Evolutionary conservation across 164 flowering plant species (phyloP).

Genomic region (Warburgia ugandensis): DNA sequence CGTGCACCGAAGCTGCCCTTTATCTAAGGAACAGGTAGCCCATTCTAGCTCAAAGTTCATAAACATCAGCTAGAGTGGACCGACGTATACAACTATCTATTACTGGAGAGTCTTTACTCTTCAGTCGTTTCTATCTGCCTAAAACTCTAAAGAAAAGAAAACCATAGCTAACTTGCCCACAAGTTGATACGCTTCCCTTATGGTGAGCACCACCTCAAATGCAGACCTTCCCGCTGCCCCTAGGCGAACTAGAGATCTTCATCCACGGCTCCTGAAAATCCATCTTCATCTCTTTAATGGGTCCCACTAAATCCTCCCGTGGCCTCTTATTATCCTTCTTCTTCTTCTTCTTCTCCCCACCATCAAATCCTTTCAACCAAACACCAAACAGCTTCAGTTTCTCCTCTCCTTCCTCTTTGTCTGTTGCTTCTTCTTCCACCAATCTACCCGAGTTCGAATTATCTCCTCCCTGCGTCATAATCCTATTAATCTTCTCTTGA

Average conservation of each 20-base stretch:
- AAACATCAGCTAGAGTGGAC: no score
- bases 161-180: no score
- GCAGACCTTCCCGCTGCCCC: constrained; percentile 29
- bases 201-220: no score
- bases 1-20: no score
- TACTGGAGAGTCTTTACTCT: no score
- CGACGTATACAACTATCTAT: no score
- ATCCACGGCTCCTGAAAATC: constrained; percentile 21
- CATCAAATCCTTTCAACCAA: constrained; percentile 33
- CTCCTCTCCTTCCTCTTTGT: constrained; percentile 13
- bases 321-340: constrained; percentile 16
- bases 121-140: no score
- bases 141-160: no score
- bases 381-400: constrained; percentile 69
- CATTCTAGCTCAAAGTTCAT: no score
- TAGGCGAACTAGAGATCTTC: constrained; percentile 14
- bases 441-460: constrained; percentile 9
- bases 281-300: constrained; percentile 33
- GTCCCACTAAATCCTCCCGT: constrained; percentile 6
- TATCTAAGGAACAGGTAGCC: no score
- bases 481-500: constrained; percentile 46
- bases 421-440: constrained; percentile 5
- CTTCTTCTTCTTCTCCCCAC: constrained; percentile 25
- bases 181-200: no score
- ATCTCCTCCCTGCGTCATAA: constrained; percentile 36